Evolutionary conservation across 2,329 filamentous ascomycete species (phyloP).

Genomic region (Penicillium sp.): DNA sequence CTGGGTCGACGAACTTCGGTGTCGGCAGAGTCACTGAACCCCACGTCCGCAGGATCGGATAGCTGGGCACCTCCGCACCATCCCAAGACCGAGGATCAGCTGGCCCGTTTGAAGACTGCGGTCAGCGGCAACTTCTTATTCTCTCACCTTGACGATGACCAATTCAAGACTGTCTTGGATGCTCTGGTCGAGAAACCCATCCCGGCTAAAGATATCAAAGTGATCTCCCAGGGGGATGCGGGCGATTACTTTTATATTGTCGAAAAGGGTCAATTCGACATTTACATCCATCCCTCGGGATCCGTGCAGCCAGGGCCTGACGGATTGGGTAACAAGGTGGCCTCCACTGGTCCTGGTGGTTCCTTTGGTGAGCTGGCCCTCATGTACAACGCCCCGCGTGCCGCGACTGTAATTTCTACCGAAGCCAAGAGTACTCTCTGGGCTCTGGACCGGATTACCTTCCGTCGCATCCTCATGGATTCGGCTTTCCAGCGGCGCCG

Average conservation of each 20-base stretch:
- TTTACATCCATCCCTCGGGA: slow-evolving; percentile 81
- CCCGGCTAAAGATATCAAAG: slow-evolving; percentile 84
- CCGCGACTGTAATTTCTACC: slow-evolving; percentile 86
- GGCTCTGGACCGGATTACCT: slow-evolving; percentile 93
- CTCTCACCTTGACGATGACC: slow-evolving; percentile 91
- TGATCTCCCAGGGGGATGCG: slow-evolving; percentile 92
- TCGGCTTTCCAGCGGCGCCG: slow-evolving; percentile 92
- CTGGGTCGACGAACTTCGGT: slow-evolving; percentile 92
- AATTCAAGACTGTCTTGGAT: slow-evolving; percentile 81
- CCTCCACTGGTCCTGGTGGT: slow-evolving; percentile 79
- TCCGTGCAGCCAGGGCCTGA: slow-evolving; percentile 75
- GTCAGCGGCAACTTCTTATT: slow-evolving; percentile 93
- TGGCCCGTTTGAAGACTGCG: slow-evolving; percentile 74
- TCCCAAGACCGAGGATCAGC: slow-evolving; percentile 79
- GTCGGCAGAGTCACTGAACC: slow-evolving; percentile 93
- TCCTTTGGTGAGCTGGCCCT: slow-evolving; percentile 96
- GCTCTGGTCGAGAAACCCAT: slow-evolving; percentile 94
- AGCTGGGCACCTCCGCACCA: slow-evolving; percentile 89
- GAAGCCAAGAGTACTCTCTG: slow-evolving; percentile 80
- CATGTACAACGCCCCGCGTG: slow-evolving; percentile 98
- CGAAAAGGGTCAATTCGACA: slow-evolving; percentile 85
- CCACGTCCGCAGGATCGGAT: slow-evolving; percentile 76
- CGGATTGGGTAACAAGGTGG: slow-evolving; percentile 81
- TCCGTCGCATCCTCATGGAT: slow-evolving; percentile 97
- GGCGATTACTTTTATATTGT: slow-evolving; percentile 99